Conservation (phyloP, 192 early-diverging fungal species). For the Pilobolus umbonatus region DNA sequence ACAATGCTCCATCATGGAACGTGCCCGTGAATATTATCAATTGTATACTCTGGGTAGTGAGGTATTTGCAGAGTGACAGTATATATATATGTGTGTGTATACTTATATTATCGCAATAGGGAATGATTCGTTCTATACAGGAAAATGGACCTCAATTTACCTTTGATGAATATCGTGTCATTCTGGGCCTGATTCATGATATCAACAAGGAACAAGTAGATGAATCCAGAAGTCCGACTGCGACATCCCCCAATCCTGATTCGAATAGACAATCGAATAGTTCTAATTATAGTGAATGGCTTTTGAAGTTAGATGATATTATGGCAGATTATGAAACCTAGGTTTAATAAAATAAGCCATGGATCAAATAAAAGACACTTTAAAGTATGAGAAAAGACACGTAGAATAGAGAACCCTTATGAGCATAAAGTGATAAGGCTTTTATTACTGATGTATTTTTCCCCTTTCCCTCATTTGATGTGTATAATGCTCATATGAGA, state of each 20-base stretch:
- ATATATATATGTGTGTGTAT: not conserved
- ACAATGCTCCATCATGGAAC: constrained; percentile 63
- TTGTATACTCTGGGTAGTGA: constrained; percentile 55
- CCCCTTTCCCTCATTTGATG: too few species aligned
- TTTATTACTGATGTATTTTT: too few species aligned
- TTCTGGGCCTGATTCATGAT: constrained; percentile 67
- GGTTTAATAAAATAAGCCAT: not conserved
- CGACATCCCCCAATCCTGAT: not conserved
- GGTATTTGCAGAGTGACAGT: constrained; percentile 25
- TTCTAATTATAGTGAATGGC: constrained; percentile 34
- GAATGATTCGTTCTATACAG: constrained; percentile 43
- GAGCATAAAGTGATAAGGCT: too few species aligned
- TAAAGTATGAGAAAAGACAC: too few species aligned
- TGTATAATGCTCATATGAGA: too few species aligned
- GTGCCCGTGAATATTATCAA: constrained; percentile 69
- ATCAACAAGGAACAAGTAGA: constrained; percentile 23
- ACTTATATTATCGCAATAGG: not conserved
- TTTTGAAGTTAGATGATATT: constrained; percentile 39
- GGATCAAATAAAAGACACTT: too few species aligned
- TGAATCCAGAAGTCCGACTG: constrained; percentile 3
- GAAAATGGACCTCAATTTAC: constrained; percentile 57
- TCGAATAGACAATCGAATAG: constrained; percentile 11
- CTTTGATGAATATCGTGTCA: constrained; percentile 77
- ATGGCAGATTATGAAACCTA: constrained; percentile 32
- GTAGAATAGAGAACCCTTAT: too few species aligned